phyloP scores from a whole-genome alignment of 2,329 filamentous ascomycete species.

The Aspergillus sp. region DNA sequence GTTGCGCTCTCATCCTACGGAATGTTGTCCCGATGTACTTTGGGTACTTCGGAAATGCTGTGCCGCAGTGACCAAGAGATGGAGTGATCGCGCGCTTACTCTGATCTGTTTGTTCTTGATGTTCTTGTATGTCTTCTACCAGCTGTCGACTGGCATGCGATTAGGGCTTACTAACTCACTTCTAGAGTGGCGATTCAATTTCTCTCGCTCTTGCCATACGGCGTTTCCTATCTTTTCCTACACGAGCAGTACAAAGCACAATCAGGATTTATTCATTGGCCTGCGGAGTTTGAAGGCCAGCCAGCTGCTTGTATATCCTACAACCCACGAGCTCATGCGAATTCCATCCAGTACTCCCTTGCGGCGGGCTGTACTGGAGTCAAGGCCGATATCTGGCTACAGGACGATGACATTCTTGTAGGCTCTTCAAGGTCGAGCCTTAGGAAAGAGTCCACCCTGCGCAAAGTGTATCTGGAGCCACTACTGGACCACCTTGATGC shows the following conservation, averaged over 20 bases:
- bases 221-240: conserved; percentile 19
- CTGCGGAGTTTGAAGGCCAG: conserved; percentile 15
- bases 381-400: conserved; percentile 30
- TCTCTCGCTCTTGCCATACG: conserved; percentile 23
- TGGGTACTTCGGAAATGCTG: conserved; percentile 21
- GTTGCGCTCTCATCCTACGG: conserved; percentile 34
- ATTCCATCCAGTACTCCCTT: conserved; percentile 26
- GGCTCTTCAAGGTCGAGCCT: conserved; percentile 15
- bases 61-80: conserved; percentile 17
- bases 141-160: neutral
- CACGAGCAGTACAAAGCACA: conserved; percentile 10
- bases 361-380: conserved; percentile 30
- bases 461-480: conserved; percentile 25
- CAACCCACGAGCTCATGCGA: conserved; percentile 19
- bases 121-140: conserved; percentile 20
- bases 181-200: conserved; percentile 25
- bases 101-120: conserved; percentile 29
- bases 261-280: conserved; percentile 16
- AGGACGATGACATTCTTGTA: conserved; percentile 26
- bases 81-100: conserved; percentile 26
- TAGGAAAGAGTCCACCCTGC: conserved; percentile 21
- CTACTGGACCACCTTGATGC: conserved; percentile 23
- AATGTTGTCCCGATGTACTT: conserved; percentile 32
- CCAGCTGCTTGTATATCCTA: conserved; percentile 26
- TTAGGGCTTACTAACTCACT: neutral